Base-by-base conservation (phyloP, 2,329 filamentous ascomycete genomes). In the Clarireedia sp. region DNA sequence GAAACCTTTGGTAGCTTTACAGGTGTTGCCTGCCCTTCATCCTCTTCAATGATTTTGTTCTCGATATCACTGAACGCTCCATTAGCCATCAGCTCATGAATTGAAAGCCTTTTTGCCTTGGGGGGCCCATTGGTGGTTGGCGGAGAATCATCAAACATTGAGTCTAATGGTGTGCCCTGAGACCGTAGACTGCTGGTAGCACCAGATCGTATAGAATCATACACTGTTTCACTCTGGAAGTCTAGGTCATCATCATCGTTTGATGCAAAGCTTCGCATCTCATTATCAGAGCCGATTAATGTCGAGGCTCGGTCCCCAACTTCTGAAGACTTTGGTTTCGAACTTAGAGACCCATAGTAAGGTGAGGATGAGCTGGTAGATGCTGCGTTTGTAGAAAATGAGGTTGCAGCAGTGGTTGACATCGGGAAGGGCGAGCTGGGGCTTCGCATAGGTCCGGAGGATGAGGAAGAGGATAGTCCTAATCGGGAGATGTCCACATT, bases 101-200 rank as follows among this genome's bases (percentile, higher is more conserved):
- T 63, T 12, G 64, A 67, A 23, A 67, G 60, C 38, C 64, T 59
- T 48, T 66, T 66, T 37, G 47, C 60, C 46, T 66, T 69, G 24
- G 59, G 40, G 58, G 60, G 78, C 53, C 76, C 74, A 17, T 77
- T 76, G 1, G 79, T 78, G 38, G 17, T 80, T 7, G 82, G 80
- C 37, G 85, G 86, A 14, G 86, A 89, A 63, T 91, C 87, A 70
- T 91, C 87, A 69, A 90, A 91, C 75, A 90, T 87, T 23, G 83
- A 88, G 66, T 90, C 87, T 49, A 90, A 74, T 16, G 87, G 86
- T 26, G 85, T 86, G 66, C 89, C 83, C 47, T 83, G 78, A 36
- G 82, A 80, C 57, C 83, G 81, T 53, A 80, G 77, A 59, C 83
- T 86, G 59, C 80, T 78, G 9, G 86, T 89, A 40, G 80, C 84